Conservation (phyloP, 345 rosid genomes). For the Camelina sativa region DNA sequence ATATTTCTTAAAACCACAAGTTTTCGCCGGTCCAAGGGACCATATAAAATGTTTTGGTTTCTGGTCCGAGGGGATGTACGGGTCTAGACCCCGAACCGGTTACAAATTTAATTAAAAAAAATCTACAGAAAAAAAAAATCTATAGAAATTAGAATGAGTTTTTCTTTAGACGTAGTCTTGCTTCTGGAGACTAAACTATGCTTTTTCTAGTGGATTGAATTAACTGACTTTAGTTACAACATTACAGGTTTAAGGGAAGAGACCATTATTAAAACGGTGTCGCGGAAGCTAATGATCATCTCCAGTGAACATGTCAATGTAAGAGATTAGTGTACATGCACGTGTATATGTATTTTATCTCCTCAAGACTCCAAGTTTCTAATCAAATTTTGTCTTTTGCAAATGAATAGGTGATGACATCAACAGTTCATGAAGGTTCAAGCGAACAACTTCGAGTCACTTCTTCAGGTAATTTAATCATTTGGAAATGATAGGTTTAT, state of each 20-base stretch:
- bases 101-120: too few relatives aligned
- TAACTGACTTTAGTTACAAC: constrained; percentile 8
- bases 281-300: constrained; percentile 40
- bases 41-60: too few relatives aligned
- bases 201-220: background rate
- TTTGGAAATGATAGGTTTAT: constrained; percentile 10
- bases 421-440: constrained; percentile 40
- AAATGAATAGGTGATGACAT: constrained; percentile 28
- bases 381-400: constrained; percentile 9
- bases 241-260: constrained; percentile 26
- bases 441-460: constrained; percentile 34
- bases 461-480: constrained; percentile 41
- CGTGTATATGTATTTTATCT: background rate
- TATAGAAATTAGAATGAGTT: background rate
- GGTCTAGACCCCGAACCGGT: too few relatives aligned
- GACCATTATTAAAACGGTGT: background rate
- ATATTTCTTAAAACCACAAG: background rate
- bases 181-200: background rate
- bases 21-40: too few relatives aligned
- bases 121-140: too few relatives aligned
- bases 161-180: background rate
- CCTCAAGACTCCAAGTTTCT: background rate
- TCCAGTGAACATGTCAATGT: constrained; percentile 32
- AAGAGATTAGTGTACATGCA: background rate
- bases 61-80: too few relatives aligned